phyloP scores from a whole-genome alignment of 257 asterid genomes.

The Gardenia jasminoides region DNA sequence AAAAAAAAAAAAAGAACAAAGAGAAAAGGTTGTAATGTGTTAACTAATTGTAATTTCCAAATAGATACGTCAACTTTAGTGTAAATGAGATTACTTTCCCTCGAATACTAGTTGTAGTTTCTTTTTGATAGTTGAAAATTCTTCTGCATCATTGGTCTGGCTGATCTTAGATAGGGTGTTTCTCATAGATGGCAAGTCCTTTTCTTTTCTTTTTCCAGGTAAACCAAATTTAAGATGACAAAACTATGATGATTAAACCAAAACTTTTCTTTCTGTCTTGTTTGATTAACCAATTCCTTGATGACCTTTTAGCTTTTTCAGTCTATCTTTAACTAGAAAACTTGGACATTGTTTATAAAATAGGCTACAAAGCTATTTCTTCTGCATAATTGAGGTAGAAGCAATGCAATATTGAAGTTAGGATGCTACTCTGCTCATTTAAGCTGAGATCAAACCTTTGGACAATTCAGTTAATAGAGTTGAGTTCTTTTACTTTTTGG shows the following conservation, averaged over 20 bases:
- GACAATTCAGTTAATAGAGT: too few species aligned
- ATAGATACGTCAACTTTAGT: not conserved
- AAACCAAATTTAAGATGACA: constrained; percentile 3
- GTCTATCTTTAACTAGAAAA: not conserved
- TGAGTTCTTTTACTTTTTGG: too few species aligned
- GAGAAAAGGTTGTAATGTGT: too few species aligned
- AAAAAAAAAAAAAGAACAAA: not conserved
- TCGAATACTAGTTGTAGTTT: not conserved
- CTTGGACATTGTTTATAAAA: not conserved
- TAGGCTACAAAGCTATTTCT: too few species aligned
- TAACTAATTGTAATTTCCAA: not conserved
- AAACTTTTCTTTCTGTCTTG: not conserved
- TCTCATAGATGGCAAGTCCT: too few species aligned
- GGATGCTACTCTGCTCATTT: too few species aligned
- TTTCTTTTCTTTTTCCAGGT: not conserved
- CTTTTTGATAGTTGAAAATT: not conserved
- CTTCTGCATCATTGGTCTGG: not conserved
- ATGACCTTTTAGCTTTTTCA: not conserved
- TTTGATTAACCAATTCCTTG: not conserved
- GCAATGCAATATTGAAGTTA: too few species aligned
- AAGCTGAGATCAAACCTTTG: too few species aligned
- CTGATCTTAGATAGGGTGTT: not conserved
- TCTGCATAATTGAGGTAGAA: too few species aligned
- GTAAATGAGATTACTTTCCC: not conserved
- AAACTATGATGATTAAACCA: not conserved